Evolutionary conservation across 441 rosid genomes (phyloP).

Genomic region (Lepidium campestre): DNA sequence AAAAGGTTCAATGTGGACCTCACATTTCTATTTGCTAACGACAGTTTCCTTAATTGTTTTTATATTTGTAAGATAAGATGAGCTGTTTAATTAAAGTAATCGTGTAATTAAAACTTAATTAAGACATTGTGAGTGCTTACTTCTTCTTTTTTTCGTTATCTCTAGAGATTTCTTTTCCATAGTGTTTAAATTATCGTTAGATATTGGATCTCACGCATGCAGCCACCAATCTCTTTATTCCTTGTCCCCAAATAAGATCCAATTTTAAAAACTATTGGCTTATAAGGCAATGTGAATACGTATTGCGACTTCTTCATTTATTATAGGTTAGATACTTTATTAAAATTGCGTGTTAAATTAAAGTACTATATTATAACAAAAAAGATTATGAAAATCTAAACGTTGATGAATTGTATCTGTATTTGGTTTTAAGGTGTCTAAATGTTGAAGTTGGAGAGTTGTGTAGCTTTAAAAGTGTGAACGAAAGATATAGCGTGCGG

Average conservation of each 20-base stretch:
- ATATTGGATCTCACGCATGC: slow-evolving; percentile 18
- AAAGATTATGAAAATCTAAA: background rate
- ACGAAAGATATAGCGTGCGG: background rate
- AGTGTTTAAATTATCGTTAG: slow-evolving; percentile 1
- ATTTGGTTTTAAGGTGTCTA: background rate
- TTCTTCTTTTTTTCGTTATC: background rate
- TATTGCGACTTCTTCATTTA: too few species aligned
- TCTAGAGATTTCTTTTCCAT: slow-evolving; percentile 4
- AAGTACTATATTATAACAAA: too few species aligned
- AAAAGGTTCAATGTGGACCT: slow-evolving; percentile 16
- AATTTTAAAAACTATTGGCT: background rate
- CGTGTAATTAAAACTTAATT: background rate
- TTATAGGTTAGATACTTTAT: too few species aligned
- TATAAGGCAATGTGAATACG: background rate
- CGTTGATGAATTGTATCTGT: background rate
- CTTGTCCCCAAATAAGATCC: background rate
- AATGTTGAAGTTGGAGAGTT: slow-evolving; percentile 4
- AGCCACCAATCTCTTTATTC: slow-evolving; percentile 5
- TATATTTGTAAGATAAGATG: background rate
- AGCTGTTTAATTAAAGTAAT: slow-evolving; percentile 3
- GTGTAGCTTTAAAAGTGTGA: background rate
- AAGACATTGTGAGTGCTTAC: slow-evolving; percentile 18
- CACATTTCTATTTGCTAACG: slow-evolving; percentile 3
- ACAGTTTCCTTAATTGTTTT: background rate
- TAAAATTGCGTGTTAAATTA: background rate